These are phyloP conservation scores for Fraxinus floribunda DNA, from an alignment of 305 asterid genomes.

Conservation along the genomic window DNA sequence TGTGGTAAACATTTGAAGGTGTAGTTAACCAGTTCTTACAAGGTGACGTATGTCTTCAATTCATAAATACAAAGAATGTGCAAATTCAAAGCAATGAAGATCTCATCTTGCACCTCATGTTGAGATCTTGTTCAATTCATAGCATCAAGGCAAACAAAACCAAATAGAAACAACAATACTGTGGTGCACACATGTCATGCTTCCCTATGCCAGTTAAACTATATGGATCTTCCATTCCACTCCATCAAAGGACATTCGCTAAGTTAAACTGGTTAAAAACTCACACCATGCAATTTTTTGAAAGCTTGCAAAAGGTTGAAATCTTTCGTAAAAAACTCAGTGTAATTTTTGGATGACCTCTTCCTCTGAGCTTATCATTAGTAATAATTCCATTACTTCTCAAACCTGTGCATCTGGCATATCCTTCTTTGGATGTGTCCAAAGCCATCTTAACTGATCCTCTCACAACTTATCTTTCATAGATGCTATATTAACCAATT, in stretches of 20 bases:
- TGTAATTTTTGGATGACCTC: background rate
- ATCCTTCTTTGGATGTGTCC: background rate
- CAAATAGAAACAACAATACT: background rate
- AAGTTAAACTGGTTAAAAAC: background rate
- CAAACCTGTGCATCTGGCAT: background rate
- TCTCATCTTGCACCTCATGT: background rate
- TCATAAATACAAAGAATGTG: background rate
- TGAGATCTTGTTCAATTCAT: background rate
- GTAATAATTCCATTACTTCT: background rate
- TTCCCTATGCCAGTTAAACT: background rate
- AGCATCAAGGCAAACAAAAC: background rate
- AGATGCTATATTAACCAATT: background rate
- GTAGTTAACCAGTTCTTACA: background rate
- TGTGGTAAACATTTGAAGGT: background rate
- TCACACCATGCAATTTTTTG: background rate
- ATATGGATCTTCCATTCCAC: constrained; percentile 4
- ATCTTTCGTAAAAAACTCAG: background rate
- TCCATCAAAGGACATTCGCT: background rate
- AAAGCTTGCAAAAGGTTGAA: background rate
- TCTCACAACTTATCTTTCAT: background rate
- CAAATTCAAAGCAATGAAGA: background rate
- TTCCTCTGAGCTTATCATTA: background rate
- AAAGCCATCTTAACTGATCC: background rate
- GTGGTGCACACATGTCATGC: background rate
- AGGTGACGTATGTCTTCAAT: background rate